Base-by-base conservation (phyloP, 805 yeast species). In the Wickerhamomyces strasburgensis region DNA sequence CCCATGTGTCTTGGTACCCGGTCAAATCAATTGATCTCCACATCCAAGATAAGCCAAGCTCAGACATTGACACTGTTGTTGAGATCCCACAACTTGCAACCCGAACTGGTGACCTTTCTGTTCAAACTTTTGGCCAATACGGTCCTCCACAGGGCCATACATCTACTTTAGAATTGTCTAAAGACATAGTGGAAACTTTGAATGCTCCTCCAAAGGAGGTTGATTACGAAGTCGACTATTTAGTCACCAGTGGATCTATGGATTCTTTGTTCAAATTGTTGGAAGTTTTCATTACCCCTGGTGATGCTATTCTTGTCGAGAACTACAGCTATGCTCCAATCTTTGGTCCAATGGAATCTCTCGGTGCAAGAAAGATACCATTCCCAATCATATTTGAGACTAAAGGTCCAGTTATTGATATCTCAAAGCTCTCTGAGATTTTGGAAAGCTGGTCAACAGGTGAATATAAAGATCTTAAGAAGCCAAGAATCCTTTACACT, bases 311-410 rank as follows among this genome's bases (percentile, higher is more conserved):
- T 6, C 57, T 81, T 37, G 62, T 77, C 38, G 87, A 80, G 49
- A 85, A 78, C 51, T 80, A 78, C 57, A 75, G 85, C 0, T 81
- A 79, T 52, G 62, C 77, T 0, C 85, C 85, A 1, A 66, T 78
- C 25, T 77, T 33, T 61, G 67, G 44, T 58, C 67, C 40, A 59
- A 71, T 27, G 44, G 33, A 5, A n/a, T 21, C 44, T 3, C 31
- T 34, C 14, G 47, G 47, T 10, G 36, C 38, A 3, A 52, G 14
- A 63, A 73, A 6, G 67, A 63, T 25, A 66, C 80, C 10, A 54
- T 71, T 82, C 10, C 73, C 72, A 34, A 40, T 70, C 34, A 47
- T 61, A 39, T 47, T 26, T 11, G 34, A 44, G 8, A 18, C 44
- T 3, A 38, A 38, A 26, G 63, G 42, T 3, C 35, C 39, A 2